phyloP scores from a whole-genome alignment of 257 asterid species.

The Solanum dulcamara region DNA sequence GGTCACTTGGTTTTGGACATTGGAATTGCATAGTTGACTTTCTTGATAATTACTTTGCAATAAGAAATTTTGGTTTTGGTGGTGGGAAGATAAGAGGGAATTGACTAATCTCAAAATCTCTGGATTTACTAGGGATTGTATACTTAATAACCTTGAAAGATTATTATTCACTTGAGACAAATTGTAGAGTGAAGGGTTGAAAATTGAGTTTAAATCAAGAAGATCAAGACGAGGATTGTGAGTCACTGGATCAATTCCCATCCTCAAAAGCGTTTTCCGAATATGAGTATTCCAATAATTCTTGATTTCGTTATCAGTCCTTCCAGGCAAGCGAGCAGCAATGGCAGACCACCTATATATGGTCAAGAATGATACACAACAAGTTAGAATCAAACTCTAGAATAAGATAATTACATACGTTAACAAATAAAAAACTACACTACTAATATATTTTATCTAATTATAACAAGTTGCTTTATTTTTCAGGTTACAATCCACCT shows the following conservation, averaged over 20 bases:
- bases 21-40: conserved; percentile 5
- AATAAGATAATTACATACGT: not conserved
- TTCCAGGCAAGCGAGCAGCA: conserved; percentile 63
- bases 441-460: not conserved
- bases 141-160: conserved; percentile 41
- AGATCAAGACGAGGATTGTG: conserved; percentile 73
- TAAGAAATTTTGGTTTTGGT: conserved; percentile 14
- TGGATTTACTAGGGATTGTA: conserved; percentile 40
- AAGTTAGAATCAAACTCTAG: not conserved
- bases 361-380: not conserved
- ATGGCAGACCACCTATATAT: conserved; percentile 67
- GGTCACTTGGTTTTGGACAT: conserved; percentile 14
- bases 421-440: no score
- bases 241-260: conserved; percentile 85
- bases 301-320: conserved; percentile 80
- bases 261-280: conserved; percentile 53
- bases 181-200: conserved; percentile 17
- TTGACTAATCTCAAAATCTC: conserved; percentile 35
- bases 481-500: no score
- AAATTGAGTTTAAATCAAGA: conserved; percentile 48
- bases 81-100: conserved; percentile 28
- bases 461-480: no score
- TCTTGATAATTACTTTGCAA: conserved; percentile 18
- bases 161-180: conserved; percentile 20
- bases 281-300: conserved; percentile 80